Evolutionary conservation across 73 alveolate genomes (phyloP).

Genomic region (Paramecium caudatum): DNA sequence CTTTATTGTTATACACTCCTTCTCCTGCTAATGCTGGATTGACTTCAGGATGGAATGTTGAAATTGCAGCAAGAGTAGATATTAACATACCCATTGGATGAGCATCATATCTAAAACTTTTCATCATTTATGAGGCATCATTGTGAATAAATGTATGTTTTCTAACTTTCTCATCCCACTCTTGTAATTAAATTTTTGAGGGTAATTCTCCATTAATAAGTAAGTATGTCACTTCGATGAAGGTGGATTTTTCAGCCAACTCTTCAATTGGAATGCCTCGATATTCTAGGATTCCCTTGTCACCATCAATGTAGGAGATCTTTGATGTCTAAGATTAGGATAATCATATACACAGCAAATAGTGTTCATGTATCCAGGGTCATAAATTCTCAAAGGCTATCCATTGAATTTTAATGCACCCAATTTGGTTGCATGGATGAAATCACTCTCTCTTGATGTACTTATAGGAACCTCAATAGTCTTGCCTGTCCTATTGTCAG

Average conservation of each 20-base stretch:
- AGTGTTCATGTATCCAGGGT: conserved; percentile 93
- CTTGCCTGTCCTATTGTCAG: conserved; percentile 77
- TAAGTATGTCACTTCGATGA: conserved; percentile 88
- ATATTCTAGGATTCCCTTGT: conserved; percentile 89
- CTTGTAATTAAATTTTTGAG: conserved; percentile 65
- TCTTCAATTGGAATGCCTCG: conserved; percentile 93
- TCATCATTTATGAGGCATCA: conserved; percentile 87
- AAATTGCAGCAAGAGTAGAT: conserved; percentile 87
- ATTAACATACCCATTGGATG: conserved; percentile 95
- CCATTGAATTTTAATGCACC: conserved; percentile 83
- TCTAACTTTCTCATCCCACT: conserved; percentile 69
- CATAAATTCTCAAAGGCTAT: conserved; percentile 86
- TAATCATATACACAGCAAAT: conserved; percentile 81
- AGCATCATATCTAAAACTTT: conserved; percentile 90
- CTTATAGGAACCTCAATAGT: conserved; percentile 70
- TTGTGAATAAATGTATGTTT: conserved; percentile 85
- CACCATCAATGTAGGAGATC: conserved; percentile 92
- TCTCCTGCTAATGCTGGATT: conserved; percentile 93
- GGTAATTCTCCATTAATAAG: conserved; percentile 91
- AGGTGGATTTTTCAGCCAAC: conserved; percentile 89
- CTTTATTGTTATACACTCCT: conserved; percentile 67
- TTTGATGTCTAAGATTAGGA: conserved; percentile 78
- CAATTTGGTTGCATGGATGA: conserved; percentile 83
- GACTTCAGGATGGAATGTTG: conserved; percentile 93
- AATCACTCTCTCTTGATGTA: conserved; percentile 73